Conservation (phyloP, 164 flowering plant genomes). For the Stephania japonica region DNA sequence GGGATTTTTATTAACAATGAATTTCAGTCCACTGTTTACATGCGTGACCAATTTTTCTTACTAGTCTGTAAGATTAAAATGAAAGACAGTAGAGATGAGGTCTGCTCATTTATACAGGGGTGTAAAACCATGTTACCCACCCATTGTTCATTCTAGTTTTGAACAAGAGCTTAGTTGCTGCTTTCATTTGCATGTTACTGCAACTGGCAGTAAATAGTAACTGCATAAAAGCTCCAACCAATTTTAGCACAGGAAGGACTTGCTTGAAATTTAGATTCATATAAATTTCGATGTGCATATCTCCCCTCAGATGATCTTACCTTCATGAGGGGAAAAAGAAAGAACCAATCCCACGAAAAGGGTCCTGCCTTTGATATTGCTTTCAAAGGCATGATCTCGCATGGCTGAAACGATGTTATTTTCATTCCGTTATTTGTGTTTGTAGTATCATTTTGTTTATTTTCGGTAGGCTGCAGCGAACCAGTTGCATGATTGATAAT, state of each 20-base stretch:
- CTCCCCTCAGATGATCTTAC: neutral
- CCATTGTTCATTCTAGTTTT: neutral
- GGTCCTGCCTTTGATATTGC: neutral
- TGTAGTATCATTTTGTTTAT: neutral
- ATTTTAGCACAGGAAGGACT: too few species aligned
- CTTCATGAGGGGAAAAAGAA: neutral
- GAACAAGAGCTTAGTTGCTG: neutral
- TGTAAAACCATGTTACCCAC: neutral
- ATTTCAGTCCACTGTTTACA: neutral
- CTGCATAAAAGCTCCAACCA: too few species aligned
- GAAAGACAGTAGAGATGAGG: neutral
- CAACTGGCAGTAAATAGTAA: too few species aligned
- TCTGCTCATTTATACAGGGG: neutral
- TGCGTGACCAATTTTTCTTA: neutral
- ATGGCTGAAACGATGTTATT: neutral
- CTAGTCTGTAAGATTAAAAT: neutral
- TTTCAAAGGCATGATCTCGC: neutral
- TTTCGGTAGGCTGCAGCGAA: neutral
- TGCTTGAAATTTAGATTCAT: too few species aligned
- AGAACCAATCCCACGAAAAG: neutral
- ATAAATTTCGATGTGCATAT: too few species aligned
- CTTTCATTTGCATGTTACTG: neutral
- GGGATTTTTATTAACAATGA: neutral
- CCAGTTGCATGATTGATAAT: too few species aligned
- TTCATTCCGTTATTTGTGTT: neutral